Evolutionary conservation across 2,329 filamentous ascomycete species (phyloP).

Genomic region (Penicillium sp.): DNA sequence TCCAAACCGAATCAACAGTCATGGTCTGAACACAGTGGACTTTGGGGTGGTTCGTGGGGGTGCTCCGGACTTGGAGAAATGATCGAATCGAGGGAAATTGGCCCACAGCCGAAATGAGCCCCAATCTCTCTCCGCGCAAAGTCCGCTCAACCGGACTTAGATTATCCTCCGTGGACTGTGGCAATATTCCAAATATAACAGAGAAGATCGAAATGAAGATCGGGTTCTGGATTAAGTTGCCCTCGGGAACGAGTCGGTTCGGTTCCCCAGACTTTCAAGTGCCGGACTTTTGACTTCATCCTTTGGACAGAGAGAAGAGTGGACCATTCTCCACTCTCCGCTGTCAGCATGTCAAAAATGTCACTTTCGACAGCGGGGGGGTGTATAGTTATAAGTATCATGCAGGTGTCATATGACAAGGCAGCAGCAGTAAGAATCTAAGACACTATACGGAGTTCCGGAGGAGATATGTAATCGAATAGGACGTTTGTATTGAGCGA

Average conservation of each 20-base stretch:
- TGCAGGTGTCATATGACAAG: no score
- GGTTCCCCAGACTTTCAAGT: slow-evolving; percentile 17
- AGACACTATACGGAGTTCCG: no score
- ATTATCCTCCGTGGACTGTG: slow-evolving; percentile 16
- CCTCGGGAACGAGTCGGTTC: slow-evolving; percentile 24
- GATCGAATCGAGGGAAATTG: slow-evolving; percentile 13
- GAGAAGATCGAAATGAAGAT: background rate
- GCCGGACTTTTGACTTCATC: slow-evolving; percentile 1
- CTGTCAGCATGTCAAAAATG: background rate
- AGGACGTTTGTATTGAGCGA: slow-evolving; percentile 15
- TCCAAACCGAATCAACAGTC: slow-evolving; percentile 30
- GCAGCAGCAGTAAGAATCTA: no score
- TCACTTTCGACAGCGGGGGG: background rate
- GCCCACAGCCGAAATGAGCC: slow-evolving; percentile 14
- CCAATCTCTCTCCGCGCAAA: slow-evolving; percentile 20
- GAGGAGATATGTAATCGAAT: slow-evolving; percentile 1
- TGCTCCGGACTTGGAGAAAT: slow-evolving; percentile 5
- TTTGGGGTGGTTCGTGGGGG: slow-evolving; percentile 1
- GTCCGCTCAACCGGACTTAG: slow-evolving; percentile 12
- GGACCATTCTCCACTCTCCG: background rate
- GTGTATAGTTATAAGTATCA: no score
- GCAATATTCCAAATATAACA: background rate
- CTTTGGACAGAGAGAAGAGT: background rate
- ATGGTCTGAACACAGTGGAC: slow-evolving; percentile 26
- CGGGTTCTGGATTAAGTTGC: slow-evolving; percentile 21